phyloP scores from a whole-genome alignment of 176 grass and related monocot species.

The Zizania latifolia region DNA sequence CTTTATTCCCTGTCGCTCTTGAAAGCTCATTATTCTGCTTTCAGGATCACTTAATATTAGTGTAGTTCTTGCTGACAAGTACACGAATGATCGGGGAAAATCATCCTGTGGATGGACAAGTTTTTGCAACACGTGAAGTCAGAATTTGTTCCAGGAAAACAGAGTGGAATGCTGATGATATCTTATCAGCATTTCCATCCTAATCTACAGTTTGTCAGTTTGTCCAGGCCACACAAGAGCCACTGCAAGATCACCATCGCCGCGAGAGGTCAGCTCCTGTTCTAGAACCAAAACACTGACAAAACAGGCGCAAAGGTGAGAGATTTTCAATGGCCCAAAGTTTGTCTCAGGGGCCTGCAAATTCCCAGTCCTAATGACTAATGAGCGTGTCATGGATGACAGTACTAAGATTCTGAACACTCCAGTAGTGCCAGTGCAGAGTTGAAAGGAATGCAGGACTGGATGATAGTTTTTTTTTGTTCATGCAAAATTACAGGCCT shows the following conservation, averaged over 20 bases:
- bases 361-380: neutral
- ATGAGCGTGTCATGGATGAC: neutral
- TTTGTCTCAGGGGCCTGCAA: neutral
- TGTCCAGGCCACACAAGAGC: neutral
- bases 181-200: conserved; percentile 19
- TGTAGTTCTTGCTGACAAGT: conserved; percentile 13
- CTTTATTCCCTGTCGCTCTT: conserved; percentile 20
- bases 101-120: neutral
- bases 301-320: neutral
- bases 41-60: neutral
- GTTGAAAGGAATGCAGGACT: neutral
- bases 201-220: neutral
- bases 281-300: neutral
- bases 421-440: neutral
- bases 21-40: conserved; percentile 9
- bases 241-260: neutral
- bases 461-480: neutral
- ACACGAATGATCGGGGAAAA: conserved; percentile 16
- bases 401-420: neutral
- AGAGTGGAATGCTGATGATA: conserved; percentile 6
- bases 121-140: conserved; percentile 6
- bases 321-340: neutral
- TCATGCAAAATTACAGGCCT: neutral
- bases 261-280: neutral
- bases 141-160: conserved; percentile 13